Base-by-base conservation (phyloP, 164 flowering plant species). In the Amborella trichopoda region DNA sequence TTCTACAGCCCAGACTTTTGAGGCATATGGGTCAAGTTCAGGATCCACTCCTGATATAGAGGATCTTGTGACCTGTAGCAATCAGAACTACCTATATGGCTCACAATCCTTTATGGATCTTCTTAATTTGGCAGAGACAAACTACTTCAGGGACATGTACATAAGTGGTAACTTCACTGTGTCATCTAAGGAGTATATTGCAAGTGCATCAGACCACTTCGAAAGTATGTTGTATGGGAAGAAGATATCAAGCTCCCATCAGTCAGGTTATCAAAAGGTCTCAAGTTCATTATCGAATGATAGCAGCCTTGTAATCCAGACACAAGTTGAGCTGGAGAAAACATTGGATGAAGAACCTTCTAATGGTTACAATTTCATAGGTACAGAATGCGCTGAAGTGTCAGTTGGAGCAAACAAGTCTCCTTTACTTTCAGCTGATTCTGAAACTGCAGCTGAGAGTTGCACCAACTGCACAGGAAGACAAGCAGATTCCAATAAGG, bases 11-110 rank as follows among this genome's bases (percentile, higher is more conserved):
- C 72, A 65, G 46, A 54, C 40, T 10, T 22, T 25, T 55, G 72
- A 64, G 59, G 68, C 61, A 36, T 38, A 58, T 36, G 61, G 60
- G 61, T 75, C 75, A 4, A 64, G 49, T 56, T 70, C 80, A 28
- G 80, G 67, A 13, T 74, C 79, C 63, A 71, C 72, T 44, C 72
- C 77, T 28, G 81, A 77, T 61, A 65, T 58, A 53, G 83, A 74
- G 50, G 74, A 70, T 45, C 56, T 48, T 37, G 44, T 45, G 14
- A 40, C 26, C 2, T 16, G 49, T 3, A 33, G 39, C 49, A 65
- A 46, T 36, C 23, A 53, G 25, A 56, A 55, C 30, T 23, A 21
- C 26, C 26, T 34, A 26, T 37, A 36, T 9, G 38, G 28, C 44
- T 48, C 47, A 18, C 26, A 53, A 23, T 50, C 56, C 43, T 63